Conservation (phyloP, 306 rosid species). For the Cyamopsis tetragonoloba region DNA sequence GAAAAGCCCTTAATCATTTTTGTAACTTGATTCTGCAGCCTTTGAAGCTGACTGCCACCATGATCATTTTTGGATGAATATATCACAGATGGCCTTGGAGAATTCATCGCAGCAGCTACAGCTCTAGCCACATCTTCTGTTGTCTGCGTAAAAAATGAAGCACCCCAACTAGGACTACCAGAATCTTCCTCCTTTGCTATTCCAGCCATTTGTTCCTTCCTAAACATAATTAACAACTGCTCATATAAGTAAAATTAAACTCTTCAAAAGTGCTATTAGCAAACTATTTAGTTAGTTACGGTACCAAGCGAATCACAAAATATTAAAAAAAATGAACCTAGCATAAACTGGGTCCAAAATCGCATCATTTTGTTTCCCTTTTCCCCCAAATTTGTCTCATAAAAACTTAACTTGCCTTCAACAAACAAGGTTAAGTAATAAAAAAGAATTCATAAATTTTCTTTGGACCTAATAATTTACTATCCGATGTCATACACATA, state of each 20-base stretch:
- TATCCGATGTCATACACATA: constrained; percentile 17
- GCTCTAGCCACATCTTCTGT: constrained; percentile 84
- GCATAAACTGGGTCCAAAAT: constrained; percentile 8
- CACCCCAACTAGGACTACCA: constrained; percentile 79
- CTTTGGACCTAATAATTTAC: neutral
- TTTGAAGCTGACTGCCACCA: constrained; percentile 67
- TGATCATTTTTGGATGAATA: constrained; percentile 66
- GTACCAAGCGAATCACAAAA: constrained; percentile 10
- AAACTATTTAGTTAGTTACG: neutral
- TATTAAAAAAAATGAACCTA: constrained; percentile 12
- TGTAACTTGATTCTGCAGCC: constrained; percentile 62
- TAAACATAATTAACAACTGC: neutral
- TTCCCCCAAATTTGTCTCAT: too few relatives aligned
- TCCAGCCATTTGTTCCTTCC: constrained; percentile 35
- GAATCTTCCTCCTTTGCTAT: constrained; percentile 64
- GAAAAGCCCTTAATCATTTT: constrained; percentile 77
- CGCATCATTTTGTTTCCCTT: neutral
- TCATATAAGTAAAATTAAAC: constrained; percentile 11
- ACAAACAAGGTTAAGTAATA: constrained; percentile 2
- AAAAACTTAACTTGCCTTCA: constrained; percentile 18
- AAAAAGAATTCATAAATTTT: neutral
- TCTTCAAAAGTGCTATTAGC: neutral
- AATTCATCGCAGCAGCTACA: constrained; percentile 61
- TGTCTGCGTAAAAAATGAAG: constrained; percentile 70
- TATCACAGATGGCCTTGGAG: constrained; percentile 79